Percentiles rank a stretch among this genome's conserved stretches.
These are phyloP conservation scores for Rhizopogon rudus DNA, from an alignment of 768 basidiomycete genomes.

Conservation along the genomic window DNA sequence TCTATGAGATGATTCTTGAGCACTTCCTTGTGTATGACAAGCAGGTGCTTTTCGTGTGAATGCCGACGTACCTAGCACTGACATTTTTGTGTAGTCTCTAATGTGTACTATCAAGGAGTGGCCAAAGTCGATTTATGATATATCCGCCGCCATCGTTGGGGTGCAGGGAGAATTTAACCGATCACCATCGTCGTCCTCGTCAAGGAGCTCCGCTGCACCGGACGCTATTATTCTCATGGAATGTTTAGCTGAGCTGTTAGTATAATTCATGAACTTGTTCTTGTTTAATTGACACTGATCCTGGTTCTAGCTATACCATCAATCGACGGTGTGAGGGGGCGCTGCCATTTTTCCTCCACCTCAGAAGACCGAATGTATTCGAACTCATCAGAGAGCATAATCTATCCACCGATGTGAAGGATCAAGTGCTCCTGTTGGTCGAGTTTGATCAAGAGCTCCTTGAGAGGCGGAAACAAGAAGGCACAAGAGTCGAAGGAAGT, in stretches of 20 bases:
- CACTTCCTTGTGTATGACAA: conserved; percentile 79
- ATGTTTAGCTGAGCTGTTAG: conserved; percentile 69
- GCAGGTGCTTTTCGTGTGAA: conserved; percentile 37
- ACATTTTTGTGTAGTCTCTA: conserved; percentile 47
- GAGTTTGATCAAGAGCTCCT: conserved; percentile 92
- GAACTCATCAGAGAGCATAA: conserved; percentile 92
- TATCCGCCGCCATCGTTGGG: conserved; percentile 82
- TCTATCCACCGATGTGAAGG: conserved; percentile 90
- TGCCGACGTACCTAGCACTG: background rate
- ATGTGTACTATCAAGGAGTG: conserved; percentile 78
- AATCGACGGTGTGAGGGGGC: conserved; percentile 95
- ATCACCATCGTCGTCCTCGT: conserved; percentile 43
- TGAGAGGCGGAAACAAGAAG: conserved; percentile 46
- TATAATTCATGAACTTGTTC: background rate
- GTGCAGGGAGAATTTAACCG: conserved; percentile 79
- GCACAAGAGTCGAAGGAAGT: conserved; percentile 32
- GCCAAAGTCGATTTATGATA: conserved; percentile 90
- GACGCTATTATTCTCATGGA: conserved; percentile 78
- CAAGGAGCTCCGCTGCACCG: conserved; percentile 35
- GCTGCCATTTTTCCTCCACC: conserved; percentile 80
- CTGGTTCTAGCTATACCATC: conserved; percentile 58
- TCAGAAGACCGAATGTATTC: conserved; percentile 87
- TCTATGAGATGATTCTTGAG: conserved; percentile 94
- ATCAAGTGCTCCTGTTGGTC: conserved; percentile 87
- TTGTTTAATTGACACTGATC: background rate